Evolutionary conservation across 192 early-diverging fungal species (phyloP).

Genomic region (Dimargaris verticillata): DNA sequence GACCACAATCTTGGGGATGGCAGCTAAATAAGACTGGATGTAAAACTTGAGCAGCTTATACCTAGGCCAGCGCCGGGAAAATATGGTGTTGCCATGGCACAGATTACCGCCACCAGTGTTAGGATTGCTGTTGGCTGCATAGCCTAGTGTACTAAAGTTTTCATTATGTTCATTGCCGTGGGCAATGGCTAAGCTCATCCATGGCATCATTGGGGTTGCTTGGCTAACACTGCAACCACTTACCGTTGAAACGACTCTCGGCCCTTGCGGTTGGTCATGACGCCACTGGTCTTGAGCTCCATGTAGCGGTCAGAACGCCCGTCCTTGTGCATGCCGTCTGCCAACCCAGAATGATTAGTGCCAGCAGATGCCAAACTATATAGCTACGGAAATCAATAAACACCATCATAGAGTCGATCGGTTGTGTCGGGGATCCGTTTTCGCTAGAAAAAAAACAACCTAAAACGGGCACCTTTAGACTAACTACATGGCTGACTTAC

Average conservation of each 20-base stretch:
- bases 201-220: too few relatives aligned
- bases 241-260: slow-evolving; percentile 43
- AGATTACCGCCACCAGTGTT: too few relatives aligned
- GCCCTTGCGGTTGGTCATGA: slow-evolving; percentile 32
- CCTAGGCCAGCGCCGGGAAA: slow-evolving; percentile 18
- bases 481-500: slow-evolving; percentile 19
- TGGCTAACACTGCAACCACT: not conserved
- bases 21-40: slow-evolving; percentile 86
- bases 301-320: slow-evolving; percentile 31
- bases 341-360: not conserved
- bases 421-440: not conserved
- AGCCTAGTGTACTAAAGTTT: too few relatives aligned
- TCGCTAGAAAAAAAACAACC: too few relatives aligned
- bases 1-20: slow-evolving; percentile 63
- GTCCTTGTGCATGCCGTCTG: not conserved
- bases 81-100: too few relatives aligned
- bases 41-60: slow-evolving; percentile 81
- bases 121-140: too few relatives aligned
- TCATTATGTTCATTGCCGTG: too few relatives aligned
- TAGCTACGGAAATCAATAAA: not conserved
- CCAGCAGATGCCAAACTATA: not conserved
- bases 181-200: too few relatives aligned
- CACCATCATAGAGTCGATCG: not conserved
- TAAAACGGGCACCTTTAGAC: too few relatives aligned
- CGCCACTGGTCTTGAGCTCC: slow-evolving; percentile 76